Base-by-base conservation (phyloP, 495 filamentous ascomycete genomes). In the Aspergillus conjunctus region DNA sequence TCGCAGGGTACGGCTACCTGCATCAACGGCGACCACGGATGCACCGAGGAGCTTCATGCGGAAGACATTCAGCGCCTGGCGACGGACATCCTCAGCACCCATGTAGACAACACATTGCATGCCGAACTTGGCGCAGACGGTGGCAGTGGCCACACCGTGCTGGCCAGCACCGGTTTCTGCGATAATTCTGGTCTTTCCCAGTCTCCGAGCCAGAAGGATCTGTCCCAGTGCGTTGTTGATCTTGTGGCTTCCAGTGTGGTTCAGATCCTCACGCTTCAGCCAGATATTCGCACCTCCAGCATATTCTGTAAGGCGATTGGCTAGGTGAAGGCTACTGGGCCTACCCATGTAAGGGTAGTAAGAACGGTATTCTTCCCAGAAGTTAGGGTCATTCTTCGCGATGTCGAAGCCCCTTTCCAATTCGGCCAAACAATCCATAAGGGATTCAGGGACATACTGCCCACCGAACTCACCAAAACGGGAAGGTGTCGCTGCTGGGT, bases 321-420 rank as follows among this genome's bases (percentile, higher is more conserved):
- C 95, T 7, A 90, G 74, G 74, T 99, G 94, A 8, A 99, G 83
- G 57, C 92, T 91, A 62, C 92, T 92, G 15, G 94, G 94, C 5
- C 94, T 87, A 43, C 92, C 91, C 89, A 99, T 99, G 82, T 93
- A 99, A 37, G 91, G 90, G 76, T 99, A 99, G 79, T 96, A 96
- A 5, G 91, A 91, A 48, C 90, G 87, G 77, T 91, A 99, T 72
- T 98, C 95, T 66, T 96, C 90, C 94, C 94, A 99, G 81, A 98
- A 99, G 30, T 83, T 79, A 7, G 92, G 88, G 69, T 98, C 93
- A 51, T 92, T 85, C 64, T 86, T 87, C 44, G 91, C 90, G 48
- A 86, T 75, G 60, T 95, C 85, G 79, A 99, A 99, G n/a, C 93
- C 94, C 10, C 81, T 79, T 72, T 98, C 93, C 14, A 99, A 85